Percentiles rank a stretch among this genome's conserved stretches.
phyloP scores from a whole-genome alignment of 495 filamentous ascomycete species.

The Aspergillus mulundensis region DNA sequence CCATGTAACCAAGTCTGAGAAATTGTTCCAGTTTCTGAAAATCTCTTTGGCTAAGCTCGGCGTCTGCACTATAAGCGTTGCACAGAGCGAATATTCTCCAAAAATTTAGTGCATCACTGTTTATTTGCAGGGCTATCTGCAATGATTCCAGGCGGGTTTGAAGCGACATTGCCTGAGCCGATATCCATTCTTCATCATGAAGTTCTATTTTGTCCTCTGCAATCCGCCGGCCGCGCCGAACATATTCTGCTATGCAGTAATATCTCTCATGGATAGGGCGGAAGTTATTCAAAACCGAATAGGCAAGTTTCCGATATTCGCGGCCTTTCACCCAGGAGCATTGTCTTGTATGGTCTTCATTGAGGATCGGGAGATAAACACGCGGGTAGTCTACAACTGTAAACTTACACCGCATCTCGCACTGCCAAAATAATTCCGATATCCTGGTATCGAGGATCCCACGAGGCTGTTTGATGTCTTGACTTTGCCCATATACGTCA shows the following conservation, averaged over 20 bases:
- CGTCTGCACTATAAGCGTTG: constrained; percentile 22
- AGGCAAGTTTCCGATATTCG: constrained; percentile 51
- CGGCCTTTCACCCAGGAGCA: constrained; percentile 63
- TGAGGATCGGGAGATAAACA: constrained; percentile 56
- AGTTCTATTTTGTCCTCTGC: constrained; percentile 26
- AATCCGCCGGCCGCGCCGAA: constrained; percentile 42
- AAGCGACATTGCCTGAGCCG: constrained; percentile 17
- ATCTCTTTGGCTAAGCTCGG: constrained; percentile 9
- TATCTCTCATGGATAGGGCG: constrained; percentile 17
- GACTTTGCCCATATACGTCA: not conserved
- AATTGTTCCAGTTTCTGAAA: constrained; percentile 21
- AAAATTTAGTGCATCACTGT: constrained; percentile 14
- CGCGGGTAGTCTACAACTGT: constrained; percentile 18
- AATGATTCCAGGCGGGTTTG: constrained; percentile 19
- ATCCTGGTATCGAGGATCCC: constrained; percentile 31
- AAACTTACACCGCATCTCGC: constrained; percentile 17
- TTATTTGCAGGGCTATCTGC: constrained; percentile 7
- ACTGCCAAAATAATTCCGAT: constrained; percentile 37
- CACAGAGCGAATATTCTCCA: constrained; percentile 37
- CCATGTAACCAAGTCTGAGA: constrained; percentile 25
- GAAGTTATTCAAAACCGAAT: constrained; percentile 49
- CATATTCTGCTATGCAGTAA: constrained; percentile 41
- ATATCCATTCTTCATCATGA: constrained; percentile 14
- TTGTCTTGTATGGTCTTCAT: constrained; percentile 53
- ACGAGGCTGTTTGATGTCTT: not conserved